A percentile compares a stretch with the other conserved stretches of the same genome.
These are phyloP conservation scores for Ceriops decandra DNA, from an alignment of 345 rosid genomes.

Conservation along the genomic window DNA sequence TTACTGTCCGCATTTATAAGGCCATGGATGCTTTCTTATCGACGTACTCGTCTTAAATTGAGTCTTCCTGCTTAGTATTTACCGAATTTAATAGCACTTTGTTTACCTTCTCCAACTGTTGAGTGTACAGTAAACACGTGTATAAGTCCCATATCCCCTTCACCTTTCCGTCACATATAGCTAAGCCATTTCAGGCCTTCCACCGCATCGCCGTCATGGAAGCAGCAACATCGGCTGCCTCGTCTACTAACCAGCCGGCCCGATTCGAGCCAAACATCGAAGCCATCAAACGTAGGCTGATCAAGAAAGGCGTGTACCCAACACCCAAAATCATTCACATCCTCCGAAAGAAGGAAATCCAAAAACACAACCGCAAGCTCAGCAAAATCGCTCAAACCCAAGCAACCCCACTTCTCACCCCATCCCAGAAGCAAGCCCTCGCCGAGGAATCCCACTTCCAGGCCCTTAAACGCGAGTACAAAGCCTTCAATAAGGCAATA, in stretches of 20 bases:
- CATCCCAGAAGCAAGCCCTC: constrained; percentile 39
- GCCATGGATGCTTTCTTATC: too few relatives aligned
- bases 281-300: constrained; percentile 51
- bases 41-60: too few relatives aligned
- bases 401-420: constrained; percentile 35
- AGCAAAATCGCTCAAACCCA: constrained; percentile 34
- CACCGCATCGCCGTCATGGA: too few relatives aligned
- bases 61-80: too few relatives aligned
- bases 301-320: constrained; percentile 55
- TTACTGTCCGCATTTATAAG: too few relatives aligned
- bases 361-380: constrained; percentile 65
- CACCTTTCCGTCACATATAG: too few relatives aligned
- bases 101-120: too few relatives aligned
- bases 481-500: constrained; percentile 44
- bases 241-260: constrained; percentile 24
- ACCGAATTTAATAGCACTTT: too few relatives aligned
- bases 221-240: constrained; percentile 34
- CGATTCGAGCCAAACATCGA: constrained; percentile 58
- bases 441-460: constrained; percentile 51
- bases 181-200: not conserved
- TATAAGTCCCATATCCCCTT: too few relatives aligned
- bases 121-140: too few relatives aligned
- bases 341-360: constrained; percentile 75
- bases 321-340: constrained; percentile 66
- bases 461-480: constrained; percentile 58